Conservation (phyloP, 2,329 filamentous ascomycete species). For the Aspergillus brasiliensis region DNA sequence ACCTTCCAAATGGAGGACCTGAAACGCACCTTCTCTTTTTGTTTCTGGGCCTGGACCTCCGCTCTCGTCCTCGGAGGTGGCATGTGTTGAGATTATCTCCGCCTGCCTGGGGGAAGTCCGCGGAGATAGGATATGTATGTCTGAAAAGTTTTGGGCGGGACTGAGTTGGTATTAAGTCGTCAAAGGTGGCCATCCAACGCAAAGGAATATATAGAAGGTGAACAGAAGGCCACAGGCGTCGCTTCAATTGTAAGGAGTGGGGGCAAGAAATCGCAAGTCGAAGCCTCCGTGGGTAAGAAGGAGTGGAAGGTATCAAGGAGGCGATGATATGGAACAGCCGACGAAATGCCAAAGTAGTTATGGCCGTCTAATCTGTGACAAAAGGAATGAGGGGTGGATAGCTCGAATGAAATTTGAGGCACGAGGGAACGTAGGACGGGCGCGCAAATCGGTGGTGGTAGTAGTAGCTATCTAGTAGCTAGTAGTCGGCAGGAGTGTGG, state of each 20-base stretch:
- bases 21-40: constrained; percentile 58
- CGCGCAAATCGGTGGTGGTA: background rate
- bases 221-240: background rate
- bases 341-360: constrained; percentile 1
- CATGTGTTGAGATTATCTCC: constrained; percentile 44
- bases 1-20: background rate
- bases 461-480: background rate
- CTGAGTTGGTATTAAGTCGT: constrained; percentile 6
- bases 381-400: background rate
- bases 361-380: no score
- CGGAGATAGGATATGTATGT: constrained; percentile 26
- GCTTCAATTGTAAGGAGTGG: constrained; percentile 5
- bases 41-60: constrained; percentile 60
- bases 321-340: background rate
- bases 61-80: constrained; percentile 46
- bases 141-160: constrained; percentile 15
- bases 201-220: background rate
- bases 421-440: constrained; percentile 7
- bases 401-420: background rate
- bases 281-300: constrained; percentile 18
- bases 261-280: background rate
- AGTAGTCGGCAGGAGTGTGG: constrained; percentile 1
- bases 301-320: constrained; percentile 8
- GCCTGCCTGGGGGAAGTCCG: constrained; percentile 23
- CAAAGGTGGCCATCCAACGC: constrained; percentile 26